A percentile compares a stretch with the other conserved stretches of the same genome.
These are phyloP conservation scores for Aspergillus awamori DNA, from an alignment of 2,329 filamentous ascomycete species.

Conservation along the genomic window DNA sequence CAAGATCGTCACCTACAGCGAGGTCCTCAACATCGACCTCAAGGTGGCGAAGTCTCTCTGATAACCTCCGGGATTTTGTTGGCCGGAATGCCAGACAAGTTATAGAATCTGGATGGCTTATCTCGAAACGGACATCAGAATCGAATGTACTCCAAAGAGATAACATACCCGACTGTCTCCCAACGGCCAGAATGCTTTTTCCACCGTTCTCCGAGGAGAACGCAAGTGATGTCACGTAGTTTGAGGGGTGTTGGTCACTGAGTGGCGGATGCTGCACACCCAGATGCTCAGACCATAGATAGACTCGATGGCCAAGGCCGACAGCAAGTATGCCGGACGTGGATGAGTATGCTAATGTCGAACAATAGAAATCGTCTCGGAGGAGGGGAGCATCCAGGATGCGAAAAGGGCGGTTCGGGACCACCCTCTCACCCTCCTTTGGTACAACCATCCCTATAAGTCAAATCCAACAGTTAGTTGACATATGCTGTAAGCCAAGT, in stretches of 20 bases:
- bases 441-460: slow-evolving; percentile 24
- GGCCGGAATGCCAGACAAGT: slow-evolving; percentile 84
- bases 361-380: slow-evolving; percentile 96
- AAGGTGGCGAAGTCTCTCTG: slow-evolving; percentile 51
- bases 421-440: slow-evolving; percentile 42
- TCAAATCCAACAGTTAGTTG: background rate
- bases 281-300: slow-evolving; percentile 80
- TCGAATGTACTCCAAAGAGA: slow-evolving; percentile 74
- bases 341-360: slow-evolving; percentile 80
- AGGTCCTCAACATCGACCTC: slow-evolving; percentile 76
- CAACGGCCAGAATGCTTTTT: slow-evolving; percentile 81
- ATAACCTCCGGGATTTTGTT: slow-evolving; percentile 54
- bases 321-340: slow-evolving; percentile 78
- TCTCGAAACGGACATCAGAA: slow-evolving; percentile 70
- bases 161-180: slow-evolving; percentile 75
- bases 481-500: background rate
- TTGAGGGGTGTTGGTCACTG: slow-evolving; percentile 51
- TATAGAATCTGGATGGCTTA: slow-evolving; percentile 71
- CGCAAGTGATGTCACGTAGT: slow-evolving; percentile 77
- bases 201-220: slow-evolving; percentile 81
- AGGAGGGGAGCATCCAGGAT: slow-evolving; percentile 86
- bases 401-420: slow-evolving; percentile 77
- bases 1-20: slow-evolving; percentile 80
- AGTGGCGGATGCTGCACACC: slow-evolving; percentile 66
- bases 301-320: slow-evolving; percentile 76